phyloP scores from a whole-genome alignment of 805 yeast species.

The Debaryomyces prosopidis region DNA sequence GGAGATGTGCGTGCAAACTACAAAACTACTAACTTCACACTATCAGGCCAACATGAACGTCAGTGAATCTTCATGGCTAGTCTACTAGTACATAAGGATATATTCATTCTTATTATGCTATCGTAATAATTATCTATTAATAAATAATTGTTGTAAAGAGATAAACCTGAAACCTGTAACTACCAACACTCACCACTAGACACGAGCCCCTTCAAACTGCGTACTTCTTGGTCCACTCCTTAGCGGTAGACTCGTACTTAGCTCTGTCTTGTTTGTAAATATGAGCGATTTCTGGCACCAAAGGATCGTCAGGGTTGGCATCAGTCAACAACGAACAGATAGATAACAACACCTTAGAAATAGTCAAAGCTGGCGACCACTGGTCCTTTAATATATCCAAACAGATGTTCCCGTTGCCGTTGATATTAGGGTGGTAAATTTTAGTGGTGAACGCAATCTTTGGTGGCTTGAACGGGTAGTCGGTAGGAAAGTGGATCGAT shows the following conservation, averaged over 20 bases:
- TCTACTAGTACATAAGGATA: neutral
- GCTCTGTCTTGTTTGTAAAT: slow-evolving; percentile 91
- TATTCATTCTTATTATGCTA: slow-evolving; percentile 8
- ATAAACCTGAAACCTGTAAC: slow-evolving; percentile 7
- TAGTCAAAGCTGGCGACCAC: slow-evolving; percentile 98
- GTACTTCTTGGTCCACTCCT: slow-evolving; percentile 98
- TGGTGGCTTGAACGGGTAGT: slow-evolving; percentile 98
- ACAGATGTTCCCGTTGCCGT: slow-evolving; percentile 94
- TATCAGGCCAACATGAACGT: too few species aligned
- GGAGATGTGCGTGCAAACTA: too few species aligned
- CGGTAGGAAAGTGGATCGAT: slow-evolving; percentile 97
- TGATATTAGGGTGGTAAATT: slow-evolving; percentile 96
- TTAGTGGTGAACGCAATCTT: slow-evolving; percentile 85
- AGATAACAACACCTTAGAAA: slow-evolving; percentile 90
- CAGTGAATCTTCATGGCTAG: too few species aligned
- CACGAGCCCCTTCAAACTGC: slow-evolving; percentile 59
- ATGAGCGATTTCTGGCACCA: slow-evolving; percentile 97
- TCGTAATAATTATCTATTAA: slow-evolving; percentile 12
- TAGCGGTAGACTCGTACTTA: slow-evolving; percentile 94
- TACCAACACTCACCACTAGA: slow-evolving; percentile 1
- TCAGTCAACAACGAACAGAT: slow-evolving; percentile 95
- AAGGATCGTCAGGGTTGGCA: slow-evolving; percentile 98
- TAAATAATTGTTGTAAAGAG: slow-evolving; percentile 5
- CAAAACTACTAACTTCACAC: too few species aligned
- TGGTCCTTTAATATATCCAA: slow-evolving; percentile 95